Percentiles rank a stretch among this genome's conserved stretches.
Evolutionary conservation across 2,329 filamentous ascomycete genomes (phyloP).

Genomic region (Nemania bipapillata): DNA sequence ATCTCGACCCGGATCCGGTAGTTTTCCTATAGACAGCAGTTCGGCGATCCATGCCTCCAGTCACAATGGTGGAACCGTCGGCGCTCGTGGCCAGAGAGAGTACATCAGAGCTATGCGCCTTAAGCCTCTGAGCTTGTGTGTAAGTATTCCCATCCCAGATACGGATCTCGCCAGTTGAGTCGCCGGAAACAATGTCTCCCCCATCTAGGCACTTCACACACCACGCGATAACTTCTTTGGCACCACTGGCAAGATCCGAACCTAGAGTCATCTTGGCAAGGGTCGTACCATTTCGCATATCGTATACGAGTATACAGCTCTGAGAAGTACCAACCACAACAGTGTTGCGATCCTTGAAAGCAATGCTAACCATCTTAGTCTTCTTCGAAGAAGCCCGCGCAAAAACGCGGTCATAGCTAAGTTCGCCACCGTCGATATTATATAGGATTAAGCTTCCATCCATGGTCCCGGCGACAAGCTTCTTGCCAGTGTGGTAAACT

Average conservation of each 20-base stretch:
- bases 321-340: conserved; percentile 95
- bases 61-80: conserved; percentile 84
- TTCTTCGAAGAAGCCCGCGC: conserved; percentile 82
- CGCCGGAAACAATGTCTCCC: conserved; percentile 91
- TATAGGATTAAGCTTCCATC: conserved; percentile 90
- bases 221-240: conserved; percentile 91
- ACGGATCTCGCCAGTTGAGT: conserved; percentile 91
- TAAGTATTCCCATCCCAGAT: conserved; percentile 96
- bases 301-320: conserved; percentile 88
- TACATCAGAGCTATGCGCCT: conserved; percentile 88
- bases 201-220: conserved; percentile 87
- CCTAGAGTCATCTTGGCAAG: conserved; percentile 87
- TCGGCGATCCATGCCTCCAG: conserved; percentile 89
- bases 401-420: conserved; percentile 81
- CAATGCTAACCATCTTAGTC: conserved; percentile 87
- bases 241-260: conserved; percentile 77
- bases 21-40: conserved; percentile 83
- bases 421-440: conserved; percentile 83
- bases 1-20: conserved; percentile 70
- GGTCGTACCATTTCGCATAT: conserved; percentile 79
- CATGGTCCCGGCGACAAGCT: conserved; percentile 86
- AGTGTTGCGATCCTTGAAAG: conserved; percentile 84
- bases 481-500: conserved; percentile 57
- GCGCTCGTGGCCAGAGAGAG: conserved; percentile 84
- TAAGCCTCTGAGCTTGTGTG: conserved; percentile 84